phyloP scores from a whole-genome alignment of 768 basidiomycete species.

The Grammothele lineata region DNA sequence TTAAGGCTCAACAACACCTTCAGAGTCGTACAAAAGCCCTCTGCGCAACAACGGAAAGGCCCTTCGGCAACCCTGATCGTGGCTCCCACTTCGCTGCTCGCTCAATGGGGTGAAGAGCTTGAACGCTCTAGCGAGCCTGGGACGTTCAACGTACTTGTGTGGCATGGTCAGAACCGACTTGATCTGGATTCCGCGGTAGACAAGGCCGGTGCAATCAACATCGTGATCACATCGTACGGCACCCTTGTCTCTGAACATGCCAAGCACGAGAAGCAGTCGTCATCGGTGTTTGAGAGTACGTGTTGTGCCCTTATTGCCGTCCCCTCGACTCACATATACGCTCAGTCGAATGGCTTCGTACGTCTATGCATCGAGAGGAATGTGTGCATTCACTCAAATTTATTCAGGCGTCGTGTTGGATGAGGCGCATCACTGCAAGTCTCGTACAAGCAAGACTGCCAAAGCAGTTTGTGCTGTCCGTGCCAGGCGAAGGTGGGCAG shows the following conservation, averaged over 20 bases:
- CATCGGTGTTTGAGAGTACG: slow-evolving; percentile 71
- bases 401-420: slow-evolving; percentile 66
- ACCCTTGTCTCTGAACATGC: slow-evolving; percentile 86
- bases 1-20: slow-evolving; percentile 63
- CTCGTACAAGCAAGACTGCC: slow-evolving; percentile 80
- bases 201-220: slow-evolving; percentile 58
- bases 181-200: slow-evolving; percentile 60
- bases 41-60: slow-evolving; percentile 30
- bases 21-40: slow-evolving; percentile 31
- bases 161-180: slow-evolving; percentile 86
- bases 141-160: slow-evolving; percentile 62
- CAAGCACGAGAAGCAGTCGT: slow-evolving; percentile 58
- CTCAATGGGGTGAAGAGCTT: slow-evolving; percentile 96
- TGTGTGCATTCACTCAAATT: no score
- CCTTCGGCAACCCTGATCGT: slow-evolving; percentile 80
- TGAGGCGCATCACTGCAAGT: slow-evolving; percentile 95
- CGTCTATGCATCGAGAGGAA: no score
- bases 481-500: slow-evolving; percentile 82
- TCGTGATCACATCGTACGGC: slow-evolving; percentile 93
- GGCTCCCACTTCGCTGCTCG: slow-evolving; percentile 84
- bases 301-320: background rate
- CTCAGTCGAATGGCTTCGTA: slow-evolving; percentile 74
- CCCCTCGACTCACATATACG: no score
- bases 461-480: slow-evolving; percentile 83
- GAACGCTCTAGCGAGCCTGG: slow-evolving; percentile 73